phyloP scores from a whole-genome alignment of 2,329 filamentous ascomycete genomes.

The Colletotrichum sojae region DNA sequence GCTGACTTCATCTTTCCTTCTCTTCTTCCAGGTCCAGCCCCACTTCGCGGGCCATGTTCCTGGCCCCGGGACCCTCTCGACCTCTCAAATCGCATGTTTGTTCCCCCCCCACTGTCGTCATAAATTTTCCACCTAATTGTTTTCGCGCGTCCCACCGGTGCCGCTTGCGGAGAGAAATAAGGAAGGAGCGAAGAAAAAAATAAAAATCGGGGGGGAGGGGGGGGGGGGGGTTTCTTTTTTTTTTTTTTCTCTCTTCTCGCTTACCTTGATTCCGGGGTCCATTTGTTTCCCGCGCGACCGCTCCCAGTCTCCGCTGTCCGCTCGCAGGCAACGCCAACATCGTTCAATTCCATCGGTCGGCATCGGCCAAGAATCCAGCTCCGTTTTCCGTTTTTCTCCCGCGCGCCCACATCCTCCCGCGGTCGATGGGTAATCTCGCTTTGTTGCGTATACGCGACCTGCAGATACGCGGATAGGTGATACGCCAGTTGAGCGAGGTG shows the following conservation, averaged over 20 bases:
- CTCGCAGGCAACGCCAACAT: not conserved
- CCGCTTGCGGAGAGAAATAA: no score
- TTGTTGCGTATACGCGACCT: slow-evolving; percentile 19
- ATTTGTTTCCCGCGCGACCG: slow-evolving; percentile 32
- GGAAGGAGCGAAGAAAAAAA: no score
- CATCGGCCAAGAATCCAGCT: slow-evolving; percentile 24
- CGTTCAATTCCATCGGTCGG: not conserved
- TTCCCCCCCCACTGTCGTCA: slow-evolving; percentile 33
- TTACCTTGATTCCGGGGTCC: slow-evolving; percentile 28
- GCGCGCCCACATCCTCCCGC: not conserved
- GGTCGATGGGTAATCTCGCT: slow-evolving; percentile 15
- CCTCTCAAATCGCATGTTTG: slow-evolving; percentile 17
- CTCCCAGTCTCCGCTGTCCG: slow-evolving; percentile 22
- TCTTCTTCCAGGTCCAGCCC: not conserved
- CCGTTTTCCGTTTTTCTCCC: slow-evolving; percentile 20
- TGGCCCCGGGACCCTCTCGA: slow-evolving; percentile 3
- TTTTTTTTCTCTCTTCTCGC: not conserved
- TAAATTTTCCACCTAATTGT: slow-evolving; percentile 12
- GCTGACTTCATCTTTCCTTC: slow-evolving; percentile 26
- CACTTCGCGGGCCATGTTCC: slow-evolving; percentile 21
- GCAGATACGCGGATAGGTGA: slow-evolving; percentile 25
- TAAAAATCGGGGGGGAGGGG: not conserved
- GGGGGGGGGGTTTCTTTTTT: no score
- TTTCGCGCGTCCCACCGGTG: not conserved
- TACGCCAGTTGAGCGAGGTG: not conserved